A percentile compares a stretch with the other conserved stretches of the same genome.
phyloP scores from a whole-genome alignment of 805 yeast species.

The Candida lessepsii region DNA sequence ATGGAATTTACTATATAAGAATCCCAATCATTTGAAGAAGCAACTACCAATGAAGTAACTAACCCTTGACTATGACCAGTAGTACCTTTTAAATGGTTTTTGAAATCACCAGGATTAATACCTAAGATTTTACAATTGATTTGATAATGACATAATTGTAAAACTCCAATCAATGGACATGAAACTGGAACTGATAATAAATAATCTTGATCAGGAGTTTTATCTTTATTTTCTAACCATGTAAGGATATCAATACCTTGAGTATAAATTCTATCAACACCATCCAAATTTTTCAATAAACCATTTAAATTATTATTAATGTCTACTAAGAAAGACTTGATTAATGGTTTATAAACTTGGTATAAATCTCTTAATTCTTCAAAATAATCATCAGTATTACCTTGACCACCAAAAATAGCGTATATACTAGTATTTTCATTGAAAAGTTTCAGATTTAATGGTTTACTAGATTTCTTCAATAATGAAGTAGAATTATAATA shows the following conservation, averaged over 20 bases:
- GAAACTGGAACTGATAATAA: constrained; percentile 88
- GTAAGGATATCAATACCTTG: constrained; percentile 86
- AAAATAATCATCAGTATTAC: constrained; percentile 95
- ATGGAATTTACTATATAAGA: constrained; percentile 68
- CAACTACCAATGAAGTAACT: constrained; percentile 88
- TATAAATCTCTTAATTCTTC: constrained; percentile 90
- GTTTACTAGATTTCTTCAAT: constrained; percentile 36
- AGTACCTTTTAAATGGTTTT: constrained; percentile 65
- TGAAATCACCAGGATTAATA: constrained; percentile 83
- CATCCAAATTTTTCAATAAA: constrained; percentile 68
- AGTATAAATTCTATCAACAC: constrained; percentile 83
- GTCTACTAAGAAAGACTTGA: constrained; percentile 64
- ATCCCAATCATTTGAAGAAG: constrained; percentile 80
- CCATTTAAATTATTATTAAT: constrained; percentile 67
- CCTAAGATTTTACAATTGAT: constrained; percentile 84
- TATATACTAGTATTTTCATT: constrained; percentile 54
- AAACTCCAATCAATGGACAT: constrained; percentile 95
- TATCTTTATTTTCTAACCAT: constrained; percentile 84
- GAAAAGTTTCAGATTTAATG: constrained; percentile 22
- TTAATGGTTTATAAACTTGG: constrained; percentile 70
- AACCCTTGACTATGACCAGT: constrained; percentile 92
- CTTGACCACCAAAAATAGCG: constrained; percentile 98
- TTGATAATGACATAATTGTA: constrained; percentile 91
- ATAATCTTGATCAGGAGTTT: constrained; percentile 87
- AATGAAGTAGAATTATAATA: constrained; percentile 51